phyloP scores from a whole-genome alignment of 2,329 filamentous ascomycete genomes.

The Camptophora hylomeconis region DNA sequence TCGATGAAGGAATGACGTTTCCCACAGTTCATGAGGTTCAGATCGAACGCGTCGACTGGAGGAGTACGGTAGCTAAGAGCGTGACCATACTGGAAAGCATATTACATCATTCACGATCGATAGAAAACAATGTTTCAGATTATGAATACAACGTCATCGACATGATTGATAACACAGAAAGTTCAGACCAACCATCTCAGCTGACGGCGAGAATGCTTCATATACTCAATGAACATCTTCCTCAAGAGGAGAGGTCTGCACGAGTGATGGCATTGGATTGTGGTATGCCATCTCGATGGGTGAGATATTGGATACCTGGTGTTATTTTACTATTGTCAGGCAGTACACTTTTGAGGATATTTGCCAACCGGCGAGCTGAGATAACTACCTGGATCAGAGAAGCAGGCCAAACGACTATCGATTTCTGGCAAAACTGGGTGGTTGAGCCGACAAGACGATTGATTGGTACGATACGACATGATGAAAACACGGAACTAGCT shows the following conservation, averaged over 20 bases:
- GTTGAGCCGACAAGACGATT: slow-evolving; percentile 72
- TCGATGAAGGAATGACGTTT: slow-evolving; percentile 65
- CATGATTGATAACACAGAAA: slow-evolving; percentile 41
- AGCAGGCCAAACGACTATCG: slow-evolving; percentile 62
- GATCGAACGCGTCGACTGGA: slow-evolving; percentile 38
- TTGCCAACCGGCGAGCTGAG: slow-evolving; percentile 61
- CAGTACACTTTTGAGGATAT: slow-evolving; percentile 68
- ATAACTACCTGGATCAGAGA: slow-evolving; percentile 70
- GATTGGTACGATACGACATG: slow-evolving; percentile 83
- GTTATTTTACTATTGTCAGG: slow-evolving; percentile 63
- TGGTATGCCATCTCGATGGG: slow-evolving; percentile 59
- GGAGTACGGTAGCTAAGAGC: slow-evolving; percentile 64
- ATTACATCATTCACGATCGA: slow-evolving; percentile 53
- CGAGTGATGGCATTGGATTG: slow-evolving; percentile 45
- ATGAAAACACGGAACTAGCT: slow-evolving; percentile 83
- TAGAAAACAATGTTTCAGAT: slow-evolving; percentile 42
- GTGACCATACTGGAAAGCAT: slow-evolving; percentile 80
- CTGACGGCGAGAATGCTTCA: slow-evolving; percentile 28
- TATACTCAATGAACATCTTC: slow-evolving; percentile 57
- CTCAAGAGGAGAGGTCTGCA: slow-evolving; percentile 49
- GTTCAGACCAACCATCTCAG: slow-evolving; percentile 15
- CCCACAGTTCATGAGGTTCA: slow-evolving; percentile 26
- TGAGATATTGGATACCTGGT: slow-evolving; percentile 82
- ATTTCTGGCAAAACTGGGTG: slow-evolving; percentile 97
- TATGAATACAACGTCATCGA: slow-evolving; percentile 45